Base-by-base conservation (phyloP, 495 filamentous ascomycete genomes). In the Xylaria grammica region DNA sequence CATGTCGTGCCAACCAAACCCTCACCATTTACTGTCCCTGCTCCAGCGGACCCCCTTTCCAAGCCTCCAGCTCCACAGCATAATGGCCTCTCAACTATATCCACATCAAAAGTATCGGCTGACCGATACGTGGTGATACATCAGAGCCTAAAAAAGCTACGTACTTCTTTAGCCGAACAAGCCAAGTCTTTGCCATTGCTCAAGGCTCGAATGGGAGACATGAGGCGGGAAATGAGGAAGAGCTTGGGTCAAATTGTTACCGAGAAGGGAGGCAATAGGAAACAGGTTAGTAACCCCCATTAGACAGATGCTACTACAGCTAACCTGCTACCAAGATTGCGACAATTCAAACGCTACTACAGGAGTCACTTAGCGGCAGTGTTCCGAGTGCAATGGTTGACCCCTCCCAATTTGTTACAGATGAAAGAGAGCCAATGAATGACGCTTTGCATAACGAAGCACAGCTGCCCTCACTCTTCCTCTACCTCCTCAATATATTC, bases 401-500 rank as follows among this genome's bases (percentile, higher is more conserved):
- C 69, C 84, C 91, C n/a, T 85, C 84, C 30, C 74, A 81, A 48
- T 96, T 88, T 72, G 74, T 96, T 40, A 75, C 86, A 4, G 81
- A 80, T 27, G 6, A 82, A 6, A 83, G 89, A 22, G 75, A 81
- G 6, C 77, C 85, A 9, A 78, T 84, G n/a, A 75, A 83, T 22
- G 82, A 80, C 1, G 77, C 83, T 3, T 63, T 77, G 3, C 73
- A 85, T 48, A 86, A 88, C 66, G 84, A 86, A 30, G 78, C 85
- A 26, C 54, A 69, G 17, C 72, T 84, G 20, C 89, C 94, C 0
- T 86, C 86, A 0, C 73, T 94, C 6, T 88, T 97, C 60, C 75
- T 98, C 34, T 98, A 94, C 74, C 83, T 90, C 2, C 79, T 97
- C 46, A 96, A 94, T 69, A 86, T 91, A 20, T 88, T 98, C 63